Base-by-base conservation (phyloP, 2,329 filamentous ascomycete species). In the Claviceps paspali region DNA sequence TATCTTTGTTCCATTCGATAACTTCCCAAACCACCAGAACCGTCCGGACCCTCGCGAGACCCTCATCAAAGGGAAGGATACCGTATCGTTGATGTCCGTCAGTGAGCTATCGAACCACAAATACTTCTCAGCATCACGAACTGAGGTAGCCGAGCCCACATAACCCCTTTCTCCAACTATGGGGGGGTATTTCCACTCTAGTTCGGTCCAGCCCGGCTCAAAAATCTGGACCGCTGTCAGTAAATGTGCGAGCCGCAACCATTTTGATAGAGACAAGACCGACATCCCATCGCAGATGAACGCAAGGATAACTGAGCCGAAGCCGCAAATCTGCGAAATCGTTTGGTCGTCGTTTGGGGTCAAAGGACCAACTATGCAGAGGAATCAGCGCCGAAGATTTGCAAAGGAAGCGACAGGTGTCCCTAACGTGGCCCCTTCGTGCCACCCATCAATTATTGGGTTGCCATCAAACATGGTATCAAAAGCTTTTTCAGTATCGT, bases 1-100 rank as follows among this genome's bases (percentile, higher is more conserved):
- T 30, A 64, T 62, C 28, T 54, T 53, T 6, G 58, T 54, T 4
- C 60, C 61, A 38, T 64, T 61, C 10, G 60, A 56, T 12, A 63
- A 50, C 38, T 57, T 56, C 3, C 61, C 60, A 14, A 64, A 59
- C 61, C 61, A 64, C 53, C 56, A 63, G 33, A 56, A 59, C 26
- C 50, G 51, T 5, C 46, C 41, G 21, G 52, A 54, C 2, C 53
- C 52, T 4, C 61, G 52, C 2, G 54, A 49, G 6, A 57, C 49
- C 3, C 55, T 49, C 12, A 43, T 50, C 11, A 59, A 39, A 0
- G 61, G 61, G 38, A 64, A 62, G 1, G 59, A 38, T 9, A 57
- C 44, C 1, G 58, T 58, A 36, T 62, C 56, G 12, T 56, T 50
- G n/a, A 56, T 56, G 42, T 60, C 24, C 11, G 39, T 27, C 14